phyloP scores from a whole-genome alignment of 805 yeast species.

The Candida coquimbonensis region DNA sequence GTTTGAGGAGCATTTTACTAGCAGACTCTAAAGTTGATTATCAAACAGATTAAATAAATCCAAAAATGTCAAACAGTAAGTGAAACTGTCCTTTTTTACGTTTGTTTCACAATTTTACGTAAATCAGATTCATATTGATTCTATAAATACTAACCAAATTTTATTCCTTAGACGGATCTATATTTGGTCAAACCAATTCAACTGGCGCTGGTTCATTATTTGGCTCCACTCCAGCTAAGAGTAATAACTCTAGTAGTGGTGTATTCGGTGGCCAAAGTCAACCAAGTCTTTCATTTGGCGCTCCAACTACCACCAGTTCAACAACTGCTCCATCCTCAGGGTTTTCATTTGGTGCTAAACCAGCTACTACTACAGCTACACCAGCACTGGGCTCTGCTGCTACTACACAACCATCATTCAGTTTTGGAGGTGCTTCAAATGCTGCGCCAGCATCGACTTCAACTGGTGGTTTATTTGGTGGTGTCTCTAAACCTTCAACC shows the following conservation, averaged over 20 bases:
- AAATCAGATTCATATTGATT: too few relatives aligned
- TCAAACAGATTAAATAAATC: too few relatives aligned
- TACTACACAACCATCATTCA: conserved; percentile 8
- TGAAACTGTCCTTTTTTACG: too few relatives aligned
- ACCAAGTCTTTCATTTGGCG: not conserved
- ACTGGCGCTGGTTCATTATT: conserved; percentile 22
- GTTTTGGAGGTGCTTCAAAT: conserved; percentile 19
- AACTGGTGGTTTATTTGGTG: not conserved
- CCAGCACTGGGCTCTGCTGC: not conserved
- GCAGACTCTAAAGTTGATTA: too few relatives aligned
- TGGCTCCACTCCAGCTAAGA: conserved; percentile 20
- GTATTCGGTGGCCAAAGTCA: not conserved
- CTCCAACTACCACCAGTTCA: not conserved
- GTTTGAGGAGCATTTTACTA: too few relatives aligned
- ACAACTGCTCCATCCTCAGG: not conserved
- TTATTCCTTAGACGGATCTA: not conserved
- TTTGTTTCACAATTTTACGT: not conserved
- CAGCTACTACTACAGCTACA: conserved; percentile 3
- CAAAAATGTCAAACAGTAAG: too few relatives aligned
- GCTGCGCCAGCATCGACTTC: not conserved
- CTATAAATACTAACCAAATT: too few relatives aligned
- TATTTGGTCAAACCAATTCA: conserved; percentile 17
- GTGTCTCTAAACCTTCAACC: not conserved
- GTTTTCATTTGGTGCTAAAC: not conserved
- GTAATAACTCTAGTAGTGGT: not conserved